A percentile compares a stretch with the other conserved stretches of the same genome.
Evolutionary conservation across 1,284 basidiomycete species (phyloP).

Genomic region (Salmacisia buchloeana): DNA sequence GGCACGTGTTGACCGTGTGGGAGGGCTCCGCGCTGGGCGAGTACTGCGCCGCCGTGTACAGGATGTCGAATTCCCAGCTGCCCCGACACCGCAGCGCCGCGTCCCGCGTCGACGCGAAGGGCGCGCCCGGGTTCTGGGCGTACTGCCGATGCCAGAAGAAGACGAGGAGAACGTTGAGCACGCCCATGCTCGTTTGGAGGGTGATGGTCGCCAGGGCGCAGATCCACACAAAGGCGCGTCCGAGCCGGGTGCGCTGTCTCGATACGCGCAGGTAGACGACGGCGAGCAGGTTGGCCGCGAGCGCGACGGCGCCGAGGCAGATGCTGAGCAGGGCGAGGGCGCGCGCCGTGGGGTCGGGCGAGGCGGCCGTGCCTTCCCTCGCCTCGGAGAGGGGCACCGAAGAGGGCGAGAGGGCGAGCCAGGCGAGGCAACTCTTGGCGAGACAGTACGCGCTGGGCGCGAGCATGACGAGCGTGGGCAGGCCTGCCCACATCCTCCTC

Average conservation of each 20-base stretch:
- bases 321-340: conserved; percentile 12
- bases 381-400: conserved; percentile 15
- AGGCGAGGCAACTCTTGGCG: conserved; percentile 10
- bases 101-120: conserved; percentile 14
- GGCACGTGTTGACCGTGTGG: neutral
- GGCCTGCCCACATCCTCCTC: conserved; percentile 11
- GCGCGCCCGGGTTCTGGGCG: conserved; percentile 5
- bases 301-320: neutral
- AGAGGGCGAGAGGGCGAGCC: conserved; percentile 15
- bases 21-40: conserved; percentile 8
- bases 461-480: conserved; percentile 10
- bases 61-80: conserved; percentile 19
- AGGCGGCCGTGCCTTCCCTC: conserved; percentile 5
- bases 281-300: conserved; percentile 6
- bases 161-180: conserved; percentile 15
- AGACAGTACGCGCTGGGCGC: conserved; percentile 13
- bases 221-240: conserved; percentile 12
- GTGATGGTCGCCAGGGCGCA: conserved; percentile 13
- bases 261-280: conserved; percentile 16
- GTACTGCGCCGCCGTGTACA: conserved; percentile 14
- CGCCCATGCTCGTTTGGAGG: conserved; percentile 9
- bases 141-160: conserved; percentile 17
- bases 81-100: conserved; percentile 14
- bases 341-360: conserved; percentile 14
- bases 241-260: conserved; percentile 9